phyloP scores from a whole-genome alignment of 768 basidiomycete genomes.

The Hebeloma cylindrosporum region DNA sequence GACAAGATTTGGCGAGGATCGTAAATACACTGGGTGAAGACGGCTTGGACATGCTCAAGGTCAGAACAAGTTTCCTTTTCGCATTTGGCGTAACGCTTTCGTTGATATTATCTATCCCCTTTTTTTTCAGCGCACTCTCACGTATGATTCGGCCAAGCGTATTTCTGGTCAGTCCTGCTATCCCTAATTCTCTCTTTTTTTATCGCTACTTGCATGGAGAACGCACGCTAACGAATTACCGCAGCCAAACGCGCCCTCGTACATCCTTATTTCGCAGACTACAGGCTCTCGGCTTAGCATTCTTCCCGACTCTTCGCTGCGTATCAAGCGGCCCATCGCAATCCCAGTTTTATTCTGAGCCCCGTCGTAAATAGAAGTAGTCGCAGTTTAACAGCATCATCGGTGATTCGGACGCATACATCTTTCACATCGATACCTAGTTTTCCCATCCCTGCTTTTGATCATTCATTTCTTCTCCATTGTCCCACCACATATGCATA shows the following conservation, averaged over 20 bases:
- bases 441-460: constrained; percentile 2
- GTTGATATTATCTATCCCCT: background rate
- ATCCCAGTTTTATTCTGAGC: too few species aligned
- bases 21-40: constrained; percentile 72
- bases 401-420: too few species aligned
- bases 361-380: too few species aligned
- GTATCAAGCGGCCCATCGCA: too few species aligned
- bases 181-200: background rate
- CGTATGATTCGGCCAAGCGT: constrained; percentile 88
- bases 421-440: too few species aligned
- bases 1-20: constrained; percentile 63
- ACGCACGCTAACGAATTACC: constrained; percentile 42
- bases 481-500: too few species aligned
- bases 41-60: constrained; percentile 82
- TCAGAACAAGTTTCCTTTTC: constrained; percentile 28
- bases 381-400: too few species aligned
- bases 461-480: constrained; percentile 1
- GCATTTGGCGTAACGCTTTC: background rate
- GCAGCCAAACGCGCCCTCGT: constrained; percentile 56
- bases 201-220: constrained; percentile 35
- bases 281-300: constrained; percentile 23
- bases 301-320: background rate
- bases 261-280: constrained; percentile 52
- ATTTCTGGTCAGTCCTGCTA: constrained; percentile 73
- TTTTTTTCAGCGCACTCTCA: constrained; percentile 56